These are phyloP conservation scores for Fusarium sp. DNA, from an alignment of 2,329 filamentous ascomycete genomes.

Conservation along the genomic window DNA sequence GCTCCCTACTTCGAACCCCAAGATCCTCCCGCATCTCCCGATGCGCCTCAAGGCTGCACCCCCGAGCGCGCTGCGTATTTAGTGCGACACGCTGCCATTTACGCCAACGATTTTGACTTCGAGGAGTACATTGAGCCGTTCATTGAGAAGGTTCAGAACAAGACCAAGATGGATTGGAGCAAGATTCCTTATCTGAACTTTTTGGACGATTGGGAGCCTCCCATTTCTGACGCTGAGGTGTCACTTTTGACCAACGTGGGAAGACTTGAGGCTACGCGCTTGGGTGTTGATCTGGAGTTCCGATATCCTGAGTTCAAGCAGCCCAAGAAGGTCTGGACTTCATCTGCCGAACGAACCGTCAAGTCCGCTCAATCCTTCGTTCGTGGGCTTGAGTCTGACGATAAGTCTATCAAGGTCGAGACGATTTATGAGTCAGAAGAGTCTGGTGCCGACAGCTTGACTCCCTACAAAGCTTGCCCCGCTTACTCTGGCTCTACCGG, in stretches of 20 bases:
- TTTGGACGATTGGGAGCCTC: conserved; percentile 66
- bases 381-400: conserved; percentile 64
- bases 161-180: conserved; percentile 66
- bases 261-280: conserved; percentile 68
- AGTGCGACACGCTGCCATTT: conserved; percentile 70
- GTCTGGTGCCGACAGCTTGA: conserved; percentile 69
- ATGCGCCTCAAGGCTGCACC: conserved; percentile 62
- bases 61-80: conserved; percentile 65
- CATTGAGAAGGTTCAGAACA: conserved; percentile 68
- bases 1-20: conserved; percentile 68
- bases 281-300: conserved; percentile 69
- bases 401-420: conserved; percentile 65
- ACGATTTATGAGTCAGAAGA: conserved; percentile 67
- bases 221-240: conserved; percentile 66
- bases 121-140: conserved; percentile 69
- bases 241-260: conserved; percentile 72
- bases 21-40: conserved; percentile 53
- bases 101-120: conserved; percentile 69
- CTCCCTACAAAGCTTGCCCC: conserved; percentile 73
- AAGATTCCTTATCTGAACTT: conserved; percentile 67
- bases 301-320: conserved; percentile 66
- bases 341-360: conserved; percentile 70
- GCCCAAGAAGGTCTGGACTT: conserved; percentile 70
- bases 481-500: conserved; percentile 70
- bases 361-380: conserved; percentile 70